Conservation (phyloP, 495 filamentous ascomycete species). For the Penicillium pancosmium region DNA sequence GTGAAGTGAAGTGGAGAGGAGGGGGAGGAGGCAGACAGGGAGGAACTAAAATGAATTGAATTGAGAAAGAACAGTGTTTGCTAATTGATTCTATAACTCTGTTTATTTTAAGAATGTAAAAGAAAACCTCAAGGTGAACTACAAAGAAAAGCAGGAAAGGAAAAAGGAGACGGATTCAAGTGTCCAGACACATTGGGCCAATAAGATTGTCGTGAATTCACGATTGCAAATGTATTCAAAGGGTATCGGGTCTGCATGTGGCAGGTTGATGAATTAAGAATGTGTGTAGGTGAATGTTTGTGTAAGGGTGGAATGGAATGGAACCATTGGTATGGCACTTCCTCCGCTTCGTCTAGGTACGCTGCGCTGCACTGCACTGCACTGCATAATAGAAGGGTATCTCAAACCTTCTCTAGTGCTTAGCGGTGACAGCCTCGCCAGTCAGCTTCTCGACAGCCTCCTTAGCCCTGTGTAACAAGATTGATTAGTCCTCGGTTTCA, state of each 20-base stretch:
- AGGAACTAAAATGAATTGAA: neutral
- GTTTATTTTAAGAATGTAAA: neutral
- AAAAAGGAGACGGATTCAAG: neutral
- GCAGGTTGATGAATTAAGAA: slow-evolving; percentile 12
- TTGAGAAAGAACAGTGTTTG: neutral
- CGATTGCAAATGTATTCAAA: slow-evolving; percentile 24
- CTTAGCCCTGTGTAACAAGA: slow-evolving; percentile 73
- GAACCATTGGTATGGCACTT: slow-evolving; percentile 15
- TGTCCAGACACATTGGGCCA: slow-evolving; percentile 5
- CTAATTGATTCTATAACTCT: neutral
- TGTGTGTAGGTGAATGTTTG: slow-evolving; percentile 7
- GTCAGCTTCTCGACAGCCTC: slow-evolving; percentile 96
- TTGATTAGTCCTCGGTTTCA: slow-evolving; percentile 42
- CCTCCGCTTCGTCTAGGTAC: slow-evolving; percentile 12
- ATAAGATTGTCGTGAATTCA: slow-evolving; percentile 4
- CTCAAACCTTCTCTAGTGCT: slow-evolving; percentile 78
- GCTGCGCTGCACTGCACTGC: neutral
- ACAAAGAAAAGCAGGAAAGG: neutral
- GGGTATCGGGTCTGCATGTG: slow-evolving; percentile 29
- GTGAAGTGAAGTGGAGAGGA: too few species aligned
- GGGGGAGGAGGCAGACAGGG: too few species aligned
- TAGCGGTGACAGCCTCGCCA: slow-evolving; percentile 90
- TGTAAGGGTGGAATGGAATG: too few species aligned
- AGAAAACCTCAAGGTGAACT: neutral
- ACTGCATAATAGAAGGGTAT: slow-evolving; percentile 48